These are phyloP conservation scores for Triticum aestivum DNA, from an alignment of 176 grass and related monocot genomes.

Conservation along the genomic window DNA sequence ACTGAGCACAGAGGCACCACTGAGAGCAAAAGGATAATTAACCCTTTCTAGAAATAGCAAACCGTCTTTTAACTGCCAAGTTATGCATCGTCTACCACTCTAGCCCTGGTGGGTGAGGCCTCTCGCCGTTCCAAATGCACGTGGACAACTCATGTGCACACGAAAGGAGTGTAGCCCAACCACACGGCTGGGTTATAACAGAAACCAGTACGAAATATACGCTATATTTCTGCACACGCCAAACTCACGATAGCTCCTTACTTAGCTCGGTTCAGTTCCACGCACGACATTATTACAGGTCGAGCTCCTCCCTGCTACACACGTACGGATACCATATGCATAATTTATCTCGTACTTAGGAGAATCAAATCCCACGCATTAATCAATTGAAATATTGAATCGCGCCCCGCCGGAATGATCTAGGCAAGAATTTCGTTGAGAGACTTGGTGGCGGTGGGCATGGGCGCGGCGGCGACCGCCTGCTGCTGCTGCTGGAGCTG, in stretches of 20 bases:
- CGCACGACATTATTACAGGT: background rate
- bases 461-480: background rate
- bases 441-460: slow-evolving; percentile 24
- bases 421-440: slow-evolving; percentile 65
- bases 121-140: too few species aligned
- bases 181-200: background rate
- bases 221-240: background rate
- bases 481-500: background rate
- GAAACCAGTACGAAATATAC: background rate
- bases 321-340: background rate
- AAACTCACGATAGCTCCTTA: background rate
- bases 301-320: background rate
- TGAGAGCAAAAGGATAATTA: too few species aligned
- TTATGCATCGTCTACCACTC: too few species aligned
- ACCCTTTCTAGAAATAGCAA: too few species aligned
- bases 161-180: background rate
- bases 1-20: too few species aligned
- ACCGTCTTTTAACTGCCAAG: too few species aligned
- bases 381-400: background rate
- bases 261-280: background rate
- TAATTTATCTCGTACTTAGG: background rate
- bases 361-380: background rate
- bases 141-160: too few species aligned
- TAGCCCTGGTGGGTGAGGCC: too few species aligned
- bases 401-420: background rate